phyloP scores from a whole-genome alignment of 2,329 filamentous ascomycete genomes.

The Tympanopsis confertula region DNA sequence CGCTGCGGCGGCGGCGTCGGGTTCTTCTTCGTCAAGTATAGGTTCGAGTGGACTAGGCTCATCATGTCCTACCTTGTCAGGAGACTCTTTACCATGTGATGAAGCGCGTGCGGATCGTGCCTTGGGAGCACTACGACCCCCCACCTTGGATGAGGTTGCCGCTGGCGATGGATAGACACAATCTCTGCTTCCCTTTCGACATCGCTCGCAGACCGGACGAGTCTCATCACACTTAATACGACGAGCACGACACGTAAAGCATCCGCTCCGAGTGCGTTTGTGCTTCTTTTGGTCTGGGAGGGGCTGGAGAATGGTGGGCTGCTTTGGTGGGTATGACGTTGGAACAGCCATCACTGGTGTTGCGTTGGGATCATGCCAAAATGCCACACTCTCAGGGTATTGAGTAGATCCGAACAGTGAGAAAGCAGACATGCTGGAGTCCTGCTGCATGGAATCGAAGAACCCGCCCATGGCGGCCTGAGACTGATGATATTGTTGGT shows the following conservation, averaged over 20 bases:
- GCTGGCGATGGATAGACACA: constrained; percentile 46
- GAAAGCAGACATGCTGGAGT: constrained; percentile 15
- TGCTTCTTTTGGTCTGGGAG: constrained; percentile 45
- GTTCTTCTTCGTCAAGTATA: background rate
- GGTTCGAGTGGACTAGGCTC: background rate
- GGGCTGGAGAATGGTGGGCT: background rate
- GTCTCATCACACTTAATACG: constrained; percentile 57
- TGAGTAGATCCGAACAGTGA: constrained; percentile 14
- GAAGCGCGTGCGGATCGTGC: background rate
- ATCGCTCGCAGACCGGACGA: constrained; percentile 51
- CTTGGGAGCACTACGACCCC: background rate
- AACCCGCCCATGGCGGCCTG: constrained; percentile 11
- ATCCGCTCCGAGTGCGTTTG: constrained; percentile 51
- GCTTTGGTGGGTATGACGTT: no score
- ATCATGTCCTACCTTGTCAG: background rate
- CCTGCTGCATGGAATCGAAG: constrained; percentile 5
- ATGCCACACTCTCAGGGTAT: constrained; percentile 26
- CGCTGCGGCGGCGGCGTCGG: no score
- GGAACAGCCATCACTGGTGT: no score
- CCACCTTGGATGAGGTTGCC: background rate
- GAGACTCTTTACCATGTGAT: background rate
- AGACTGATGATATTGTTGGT: no score
- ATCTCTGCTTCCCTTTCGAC: constrained; percentile 50
- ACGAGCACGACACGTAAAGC: constrained; percentile 50
- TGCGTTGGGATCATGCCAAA: constrained; percentile 22